Evolutionary conservation across 1,284 basidiomycete species (phyloP).

Genomic region (Ceratorhiza oryzae-sativae): DNA sequence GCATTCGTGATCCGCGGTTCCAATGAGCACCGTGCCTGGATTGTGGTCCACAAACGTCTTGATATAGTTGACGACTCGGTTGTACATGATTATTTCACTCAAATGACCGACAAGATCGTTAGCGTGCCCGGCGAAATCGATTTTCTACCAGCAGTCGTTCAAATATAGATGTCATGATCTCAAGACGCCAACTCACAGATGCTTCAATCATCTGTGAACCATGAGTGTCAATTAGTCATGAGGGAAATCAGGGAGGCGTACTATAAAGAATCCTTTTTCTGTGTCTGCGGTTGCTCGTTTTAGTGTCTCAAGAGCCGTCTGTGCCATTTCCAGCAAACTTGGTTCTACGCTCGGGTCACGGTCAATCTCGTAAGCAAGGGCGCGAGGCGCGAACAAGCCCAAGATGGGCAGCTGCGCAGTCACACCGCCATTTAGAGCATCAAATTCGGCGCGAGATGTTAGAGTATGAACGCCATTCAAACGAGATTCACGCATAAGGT

Average conservation of each 20-base stretch:
- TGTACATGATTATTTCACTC: constrained; percentile 45
- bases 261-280: constrained; percentile 50
- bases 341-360: constrained; percentile 47
- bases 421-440: constrained; percentile 44
- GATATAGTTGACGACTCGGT: constrained; percentile 48
- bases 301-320: constrained; percentile 48
- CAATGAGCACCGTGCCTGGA: constrained; percentile 46
- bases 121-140: constrained; percentile 48
- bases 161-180: not conserved
- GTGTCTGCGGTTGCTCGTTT: constrained; percentile 41
- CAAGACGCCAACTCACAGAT: constrained; percentile 12
- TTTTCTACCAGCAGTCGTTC: constrained; percentile 41
- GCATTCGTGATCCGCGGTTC: constrained; percentile 48
- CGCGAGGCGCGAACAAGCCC: constrained; percentile 45
- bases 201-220: constrained; percentile 36
- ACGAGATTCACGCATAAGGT: constrained; percentile 47
- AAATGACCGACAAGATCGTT: constrained; percentile 49
- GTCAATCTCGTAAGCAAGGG: constrained; percentile 51
- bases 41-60: constrained; percentile 46
- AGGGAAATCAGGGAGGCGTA: constrained; percentile 41
- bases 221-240: not conserved
- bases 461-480: constrained; percentile 45
- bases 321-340: constrained; percentile 49
- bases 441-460: constrained; percentile 46
- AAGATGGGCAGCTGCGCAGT: constrained; percentile 44